Percentiles rank a stretch among this genome's conserved stretches.
phyloP scores from a whole-genome alignment of 345 rosid genomes.

The Salix dunnii region DNA sequence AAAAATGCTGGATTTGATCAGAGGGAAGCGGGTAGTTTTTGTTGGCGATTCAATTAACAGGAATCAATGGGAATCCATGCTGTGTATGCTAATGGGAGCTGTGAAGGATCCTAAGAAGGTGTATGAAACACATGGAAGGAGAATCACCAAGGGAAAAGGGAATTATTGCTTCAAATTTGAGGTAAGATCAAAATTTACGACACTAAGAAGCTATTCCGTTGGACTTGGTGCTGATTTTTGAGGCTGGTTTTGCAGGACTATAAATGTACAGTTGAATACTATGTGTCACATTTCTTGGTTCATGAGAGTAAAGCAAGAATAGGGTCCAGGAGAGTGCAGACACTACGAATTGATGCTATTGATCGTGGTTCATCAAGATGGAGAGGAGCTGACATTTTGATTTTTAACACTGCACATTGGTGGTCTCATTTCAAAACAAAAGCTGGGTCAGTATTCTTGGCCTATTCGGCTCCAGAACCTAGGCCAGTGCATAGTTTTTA shows the following conservation, averaged over 20 bases:
- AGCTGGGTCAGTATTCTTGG: slow-evolving; percentile 61
- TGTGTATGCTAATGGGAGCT: slow-evolving; percentile 73
- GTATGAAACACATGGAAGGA: slow-evolving; percentile 73
- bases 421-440: slow-evolving; percentile 96
- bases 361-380: slow-evolving; percentile 88
- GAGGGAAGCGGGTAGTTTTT: slow-evolving; percentile 88
- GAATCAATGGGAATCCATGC: slow-evolving; percentile 97
- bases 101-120: slow-evolving; percentile 74
- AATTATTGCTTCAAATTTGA: slow-evolving; percentile 75
- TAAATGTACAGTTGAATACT: slow-evolving; percentile 79
- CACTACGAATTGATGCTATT: slow-evolving; percentile 74
- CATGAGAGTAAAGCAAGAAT: slow-evolving; percentile 81
- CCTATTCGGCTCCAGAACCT: not conserved
- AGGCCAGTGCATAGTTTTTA: not conserved
- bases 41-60: slow-evolving; percentile 95
- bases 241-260: slow-evolving; percentile 58
- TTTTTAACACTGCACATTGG: slow-evolving; percentile 98
- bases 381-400: slow-evolving; percentile 83
- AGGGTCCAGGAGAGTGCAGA: slow-evolving; percentile 64
- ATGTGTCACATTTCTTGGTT: slow-evolving; percentile 76
- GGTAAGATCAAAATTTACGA: slow-evolving; percentile 36
- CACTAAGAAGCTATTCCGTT: not conserved
- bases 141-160: slow-evolving; percentile 84
- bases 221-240: not conserved
- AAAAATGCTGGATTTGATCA: slow-evolving; percentile 63